Base-by-base conservation (phyloP, 2,329 filamentous ascomycete genomes). In the Penicillium sp. region DNA sequence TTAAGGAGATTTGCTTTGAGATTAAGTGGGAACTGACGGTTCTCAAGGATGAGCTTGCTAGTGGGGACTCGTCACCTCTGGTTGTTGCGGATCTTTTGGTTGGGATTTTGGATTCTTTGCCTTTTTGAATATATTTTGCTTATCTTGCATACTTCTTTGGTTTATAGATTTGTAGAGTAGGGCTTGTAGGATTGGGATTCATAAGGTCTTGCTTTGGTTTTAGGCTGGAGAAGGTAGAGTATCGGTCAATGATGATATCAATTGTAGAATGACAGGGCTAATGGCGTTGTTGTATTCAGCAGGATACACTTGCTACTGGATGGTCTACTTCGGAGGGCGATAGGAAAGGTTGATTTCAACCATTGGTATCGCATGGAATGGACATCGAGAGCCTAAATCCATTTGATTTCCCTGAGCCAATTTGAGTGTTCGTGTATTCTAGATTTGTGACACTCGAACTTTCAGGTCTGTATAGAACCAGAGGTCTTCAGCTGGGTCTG, bases 1-100 rank as follows among this genome's bases (percentile, higher is more conserved):
- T 55, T 29, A 32, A 50, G 52, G 52, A 55, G 24, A 50, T 55
- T 31, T 50, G 52, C 18, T 43, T 40, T n/a, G 5, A 31, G 29
- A 50, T 55, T 18, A 50, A 40, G 37, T 20, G 22, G 18, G 44
- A 54, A n/a, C 9, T 54, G 16, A 5, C 13, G 2, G 20, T 40
- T 14, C 10, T 54, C 3, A 35, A 22, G n/a, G 37, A 40, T 20
- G 29, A 32, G 29, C 9, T 50, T 20, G 26, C 2, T 20, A 10
- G 22, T 13, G 20, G 29, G 29, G 16, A 20, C 5, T 6, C 16
- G 13, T 4, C 24, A 1, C n/a, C 24, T 5, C 0, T 34, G 16
- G 4, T 35, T 2, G 8, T 49, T 29, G 45, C 43, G 8, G 44
- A 34, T 14, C n/a, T 40, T 35, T 26, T 54, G 13, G 38, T 35